Percentiles rank a stretch among this genome's conserved stretches.
Conservation (phyloP, 192 early-diverging fungal species). For the Coemansia brasiliensis region DNA sequence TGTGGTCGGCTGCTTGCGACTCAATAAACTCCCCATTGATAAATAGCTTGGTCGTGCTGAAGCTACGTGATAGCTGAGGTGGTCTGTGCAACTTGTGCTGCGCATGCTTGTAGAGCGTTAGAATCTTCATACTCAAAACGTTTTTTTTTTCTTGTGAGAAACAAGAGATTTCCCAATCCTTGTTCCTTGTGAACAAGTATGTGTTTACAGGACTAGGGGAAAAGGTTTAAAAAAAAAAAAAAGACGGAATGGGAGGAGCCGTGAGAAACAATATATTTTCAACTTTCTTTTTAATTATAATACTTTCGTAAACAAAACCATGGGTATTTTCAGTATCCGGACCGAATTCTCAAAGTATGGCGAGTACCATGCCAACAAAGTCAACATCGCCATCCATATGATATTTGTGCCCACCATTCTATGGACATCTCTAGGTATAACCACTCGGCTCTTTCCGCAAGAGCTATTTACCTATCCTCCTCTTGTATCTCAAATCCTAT, state of each 20-base stretch:
- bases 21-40: slow-evolving; percentile 93
- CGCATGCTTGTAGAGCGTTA: background rate
- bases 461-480: slow-evolving; percentile 42
- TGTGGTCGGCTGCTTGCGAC: slow-evolving; percentile 82
- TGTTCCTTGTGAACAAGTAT: no score
- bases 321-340: slow-evolving; percentile 72
- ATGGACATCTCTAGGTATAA: slow-evolving; percentile 73
- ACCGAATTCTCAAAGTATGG: slow-evolving; percentile 79
- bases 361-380: slow-evolving; percentile 74
- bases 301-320: background rate
- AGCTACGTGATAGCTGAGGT: background rate
- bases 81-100: background rate
- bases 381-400: slow-evolving; percentile 82
- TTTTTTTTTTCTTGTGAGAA: background rate
- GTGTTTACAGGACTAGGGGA: no score
- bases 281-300: background rate
- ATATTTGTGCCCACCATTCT: slow-evolving; percentile 90
- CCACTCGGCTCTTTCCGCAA: slow-evolving; percentile 44
- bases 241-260: background rate
- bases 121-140: background rate
- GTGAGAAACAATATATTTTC: background rate
- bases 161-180: no score
- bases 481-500: slow-evolving; percentile 33
- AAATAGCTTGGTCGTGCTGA: slow-evolving; percentile 63
- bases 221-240: no score